Evolutionary conservation across 2,329 filamentous ascomycete species (phyloP), one percentile per base, ranked within the genome.

Genomic region (Botrytis fragariae): DNA sequence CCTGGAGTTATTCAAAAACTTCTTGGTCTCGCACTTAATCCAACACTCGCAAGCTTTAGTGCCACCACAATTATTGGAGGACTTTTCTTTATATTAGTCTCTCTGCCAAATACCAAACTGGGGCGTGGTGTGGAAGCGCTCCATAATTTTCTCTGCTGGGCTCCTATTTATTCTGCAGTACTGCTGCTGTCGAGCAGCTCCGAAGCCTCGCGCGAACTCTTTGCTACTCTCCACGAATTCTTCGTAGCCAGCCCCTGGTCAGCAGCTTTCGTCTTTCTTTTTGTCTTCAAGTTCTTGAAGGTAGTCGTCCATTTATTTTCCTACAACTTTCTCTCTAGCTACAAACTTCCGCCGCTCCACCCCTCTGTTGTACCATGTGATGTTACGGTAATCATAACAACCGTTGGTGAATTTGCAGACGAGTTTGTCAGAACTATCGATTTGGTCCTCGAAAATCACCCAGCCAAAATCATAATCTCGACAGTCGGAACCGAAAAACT

Each of bases 331-430:
- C 61, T 71, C 14, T 59, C 63, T 20, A 29, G 37, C 20, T 68
- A 73, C 35, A 57, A 39, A 45, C 18, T 45, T 18, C 42, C 57
- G 25, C 29, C 63, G 16, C 12, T 32, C 14, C 10, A 72, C 48
- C 75, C 77, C 1, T 71, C 73, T 3, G 20, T 76, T 22, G 45
- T 39, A 2, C 51, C 72, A 10, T 54, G 35, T 42, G 75, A 79
- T 74, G 76, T 79, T 29, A 79, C 77, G 18, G 77, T 78, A 25
- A 74, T 79, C 20, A 72, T 79, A 45, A 72, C 77, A 39, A 71
- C n/a, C 22, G 64, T 79, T 22, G 73, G 77, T 20, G n/a, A 69
- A 14, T 74, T 77, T 54, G 73, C 63, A 5, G n/a, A 59, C 1
- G 75, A 75, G n/a, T 74, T 76, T n/a, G 29, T 39, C 2, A 32